phyloP scores from a whole-genome alignment of 2,329 filamentous ascomycete genomes.

The Beauveria pseudobassiana region DNA sequence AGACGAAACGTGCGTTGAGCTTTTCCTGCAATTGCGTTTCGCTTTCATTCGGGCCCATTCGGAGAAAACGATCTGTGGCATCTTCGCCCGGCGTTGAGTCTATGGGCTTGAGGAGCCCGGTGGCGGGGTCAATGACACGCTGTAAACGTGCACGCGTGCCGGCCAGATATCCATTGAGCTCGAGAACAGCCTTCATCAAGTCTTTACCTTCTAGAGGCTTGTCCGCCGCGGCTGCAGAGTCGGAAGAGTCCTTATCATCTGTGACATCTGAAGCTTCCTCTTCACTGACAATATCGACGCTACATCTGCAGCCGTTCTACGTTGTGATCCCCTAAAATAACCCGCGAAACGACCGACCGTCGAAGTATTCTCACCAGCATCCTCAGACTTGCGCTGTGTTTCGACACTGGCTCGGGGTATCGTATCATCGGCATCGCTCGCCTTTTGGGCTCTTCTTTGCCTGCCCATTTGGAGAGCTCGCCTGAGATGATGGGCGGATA shows the following conservation, averaged over 20 bases:
- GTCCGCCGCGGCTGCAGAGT: constrained; percentile 42
- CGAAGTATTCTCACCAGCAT: constrained; percentile 21
- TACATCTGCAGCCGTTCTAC: constrained; percentile 43
- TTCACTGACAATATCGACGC: constrained; percentile 54
- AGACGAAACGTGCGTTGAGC: constrained; percentile 71
- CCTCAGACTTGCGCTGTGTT: constrained; percentile 16
- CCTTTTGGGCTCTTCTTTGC: constrained; percentile 37
- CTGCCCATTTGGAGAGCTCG: constrained; percentile 55
- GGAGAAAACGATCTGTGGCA: constrained; percentile 49
- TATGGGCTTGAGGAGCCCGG: constrained; percentile 52
- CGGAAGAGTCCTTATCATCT: constrained; percentile 45
- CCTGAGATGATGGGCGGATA: constrained; percentile 83
- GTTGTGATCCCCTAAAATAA: constrained; percentile 40
- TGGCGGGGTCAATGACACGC: constrained; percentile 53
- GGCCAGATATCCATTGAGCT: constrained; percentile 80
- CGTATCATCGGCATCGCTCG: constrained; percentile 22
- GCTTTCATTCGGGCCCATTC: constrained; percentile 37
- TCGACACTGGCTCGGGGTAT: constrained; percentile 9
- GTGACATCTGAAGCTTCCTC: constrained; percentile 31
- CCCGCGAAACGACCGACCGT: constrained; percentile 43
- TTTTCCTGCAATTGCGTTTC: constrained; percentile 61
- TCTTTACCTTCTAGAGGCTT: constrained; percentile 69
- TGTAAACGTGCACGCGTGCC: constrained; percentile 67
- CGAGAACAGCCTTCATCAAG: constrained; percentile 70
- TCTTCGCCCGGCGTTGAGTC: constrained; percentile 38